phyloP scores from a whole-genome alignment of 495 filamentous ascomycete genomes.

The Aspergillus incahuasiensis region DNA sequence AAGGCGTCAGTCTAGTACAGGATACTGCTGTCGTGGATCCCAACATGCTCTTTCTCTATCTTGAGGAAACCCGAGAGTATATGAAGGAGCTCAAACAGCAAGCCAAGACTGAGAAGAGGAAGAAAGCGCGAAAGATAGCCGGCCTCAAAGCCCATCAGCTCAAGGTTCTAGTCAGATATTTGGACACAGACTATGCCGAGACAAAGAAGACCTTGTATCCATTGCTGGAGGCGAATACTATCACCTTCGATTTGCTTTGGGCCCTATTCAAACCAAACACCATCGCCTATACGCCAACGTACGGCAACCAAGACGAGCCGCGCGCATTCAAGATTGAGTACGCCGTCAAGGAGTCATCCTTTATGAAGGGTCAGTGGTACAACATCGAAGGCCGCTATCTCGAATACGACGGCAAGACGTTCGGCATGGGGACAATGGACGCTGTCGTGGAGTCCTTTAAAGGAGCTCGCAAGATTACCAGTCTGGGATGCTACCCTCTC shows the following conservation, averaged over 20 bases:
- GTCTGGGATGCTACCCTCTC: constrained; percentile 72
- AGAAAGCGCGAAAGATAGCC: constrained; percentile 57
- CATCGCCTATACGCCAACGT: constrained; percentile 75
- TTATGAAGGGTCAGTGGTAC: constrained; percentile 78
- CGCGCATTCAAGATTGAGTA: constrained; percentile 88
- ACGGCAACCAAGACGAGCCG: constrained; percentile 74
- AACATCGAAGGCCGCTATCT: constrained; percentile 76
- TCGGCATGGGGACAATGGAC: constrained; percentile 66
- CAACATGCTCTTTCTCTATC: constrained; percentile 83
- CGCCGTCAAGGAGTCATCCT: constrained; percentile 62
- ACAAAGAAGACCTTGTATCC: constrained; percentile 80
- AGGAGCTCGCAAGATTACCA: constrained; percentile 77
- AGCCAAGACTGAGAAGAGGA: constrained; percentile 60
- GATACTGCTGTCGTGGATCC: constrained; percentile 77
- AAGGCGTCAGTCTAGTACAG: constrained; percentile 74
- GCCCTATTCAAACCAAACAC: constrained; percentile 89
- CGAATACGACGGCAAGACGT: constrained; percentile 78
- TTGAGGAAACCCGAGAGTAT: constrained; percentile 66
- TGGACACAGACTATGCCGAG: constrained; percentile 77
- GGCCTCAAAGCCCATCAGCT: constrained; percentile 56
- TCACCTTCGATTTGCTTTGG: constrained; percentile 89
- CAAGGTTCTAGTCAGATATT: constrained; percentile 72
- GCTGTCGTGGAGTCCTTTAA: constrained; percentile 75
- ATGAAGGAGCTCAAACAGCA: constrained; percentile 63
- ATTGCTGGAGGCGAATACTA: constrained; percentile 74